Evolutionary conservation across 306 rosid species (phyloP).

Genomic region (Cucurbita ficifolia): DNA sequence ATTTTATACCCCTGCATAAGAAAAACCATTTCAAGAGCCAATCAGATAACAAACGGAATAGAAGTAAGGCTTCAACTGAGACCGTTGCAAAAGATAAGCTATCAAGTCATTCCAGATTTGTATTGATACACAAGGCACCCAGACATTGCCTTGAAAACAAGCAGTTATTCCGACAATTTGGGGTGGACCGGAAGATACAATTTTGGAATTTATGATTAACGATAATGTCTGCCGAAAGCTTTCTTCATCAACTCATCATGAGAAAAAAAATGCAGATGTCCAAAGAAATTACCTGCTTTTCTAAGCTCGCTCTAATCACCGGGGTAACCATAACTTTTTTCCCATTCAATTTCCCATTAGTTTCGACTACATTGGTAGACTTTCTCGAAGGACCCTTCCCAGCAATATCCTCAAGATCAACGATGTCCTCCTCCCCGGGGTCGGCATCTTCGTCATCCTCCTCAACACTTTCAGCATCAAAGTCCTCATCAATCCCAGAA

Average conservation of each 20-base stretch:
- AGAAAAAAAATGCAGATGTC: not conserved
- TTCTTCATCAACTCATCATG: no score
- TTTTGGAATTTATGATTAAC: not conserved
- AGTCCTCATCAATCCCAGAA: conserved; percentile 21
- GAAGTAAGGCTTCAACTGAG: not conserved
- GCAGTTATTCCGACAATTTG: not conserved
- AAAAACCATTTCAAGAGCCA: conserved; percentile 5
- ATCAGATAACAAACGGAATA: not conserved
- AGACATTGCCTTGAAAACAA: not conserved
- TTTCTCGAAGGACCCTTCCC: conserved; percentile 79
- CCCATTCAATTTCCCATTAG: conserved; percentile 56
- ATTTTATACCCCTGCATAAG: conserved; percentile 81
- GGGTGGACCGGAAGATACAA: not conserved
- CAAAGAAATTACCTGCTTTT: conserved; percentile 50
- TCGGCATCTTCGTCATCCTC: conserved; percentile 39
- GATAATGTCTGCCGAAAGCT: no score
- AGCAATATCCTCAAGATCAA: conserved; percentile 94
- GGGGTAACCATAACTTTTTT: conserved; percentile 82
- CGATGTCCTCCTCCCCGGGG: conserved; percentile 35
- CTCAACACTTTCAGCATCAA: conserved; percentile 25
- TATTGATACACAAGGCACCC: not conserved
- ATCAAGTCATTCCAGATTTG: not conserved
- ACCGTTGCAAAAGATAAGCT: not conserved
- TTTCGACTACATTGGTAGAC: conserved; percentile 21
- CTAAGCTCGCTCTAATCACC: conserved; percentile 75